These are phyloP conservation scores for Lolium rigidum DNA, from an alignment of 176 grass and related monocot genomes.

Conservation along the genomic window DNA sequence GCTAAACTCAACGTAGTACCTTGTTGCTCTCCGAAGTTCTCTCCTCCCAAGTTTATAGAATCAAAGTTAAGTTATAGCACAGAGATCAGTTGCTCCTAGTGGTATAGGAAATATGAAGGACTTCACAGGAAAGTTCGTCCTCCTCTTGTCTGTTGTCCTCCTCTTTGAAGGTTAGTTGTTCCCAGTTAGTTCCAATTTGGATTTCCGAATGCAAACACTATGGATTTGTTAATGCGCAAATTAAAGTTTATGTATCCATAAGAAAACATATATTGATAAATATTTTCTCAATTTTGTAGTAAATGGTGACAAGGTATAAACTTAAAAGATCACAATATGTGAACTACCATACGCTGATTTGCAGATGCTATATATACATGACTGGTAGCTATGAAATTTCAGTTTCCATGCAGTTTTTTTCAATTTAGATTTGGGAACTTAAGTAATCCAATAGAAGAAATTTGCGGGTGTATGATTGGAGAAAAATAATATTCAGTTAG, in stretches of 20 bases:
- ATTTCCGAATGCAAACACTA: background rate
- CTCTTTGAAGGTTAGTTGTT: conserved; percentile 46
- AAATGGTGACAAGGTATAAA: background rate
- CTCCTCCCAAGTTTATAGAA: conserved; percentile 20
- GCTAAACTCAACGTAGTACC: background rate
- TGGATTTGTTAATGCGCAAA: background rate
- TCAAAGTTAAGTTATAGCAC: background rate
- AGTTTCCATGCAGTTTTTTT: background rate
- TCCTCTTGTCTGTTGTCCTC: conserved; percentile 36
- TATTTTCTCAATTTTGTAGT: background rate
- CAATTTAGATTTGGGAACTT: background rate
- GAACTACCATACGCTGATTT: background rate
- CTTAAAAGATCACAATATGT: background rate
- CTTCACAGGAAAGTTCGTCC: conserved; percentile 22
- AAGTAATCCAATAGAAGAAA: background rate
- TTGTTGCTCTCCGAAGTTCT: conserved; percentile 1
- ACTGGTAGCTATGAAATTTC: background rate
- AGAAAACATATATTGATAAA: background rate
- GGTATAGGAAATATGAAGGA: conserved; percentile 32
- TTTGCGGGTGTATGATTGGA: background rate
- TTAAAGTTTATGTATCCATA: background rate
- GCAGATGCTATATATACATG: background rate
- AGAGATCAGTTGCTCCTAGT: background rate
- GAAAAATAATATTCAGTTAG: background rate
- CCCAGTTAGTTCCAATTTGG: background rate